Base-by-base conservation (phyloP, 345 rosid species). In the Microthlaspi erraticum region DNA sequence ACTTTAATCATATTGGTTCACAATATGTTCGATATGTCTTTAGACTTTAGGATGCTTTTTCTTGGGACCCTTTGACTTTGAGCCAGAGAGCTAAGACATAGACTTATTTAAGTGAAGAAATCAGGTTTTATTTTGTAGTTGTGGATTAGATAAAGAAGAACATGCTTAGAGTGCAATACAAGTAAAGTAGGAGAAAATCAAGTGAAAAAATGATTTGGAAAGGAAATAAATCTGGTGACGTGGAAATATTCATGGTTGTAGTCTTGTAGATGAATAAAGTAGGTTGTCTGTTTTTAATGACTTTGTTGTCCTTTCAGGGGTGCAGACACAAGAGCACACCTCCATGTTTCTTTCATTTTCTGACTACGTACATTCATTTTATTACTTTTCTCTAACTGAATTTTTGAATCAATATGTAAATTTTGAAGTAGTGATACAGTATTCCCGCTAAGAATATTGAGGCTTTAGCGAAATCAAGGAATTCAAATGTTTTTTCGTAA, bases 151-250 rank as follows among this genome's bases (percentile, higher is more conserved):
- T 42, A 51, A 70, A 76, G 58, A 45, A 62, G 65, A 69, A 72
- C 82, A 82, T 85, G 78, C 88, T 77, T 61, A 51, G 93, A 84
- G 90, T 87, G 83, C 70, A 66, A 65, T 53, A 32, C 73, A 87
- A 84, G 90, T 83, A 84, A 87, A 81, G 90, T 68, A 72, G 19
- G 17, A 44, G 44, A 56, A 64, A 52, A 51, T 57, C 54, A 53
- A 66, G 55, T 66, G n/a, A 42, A 31, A 38, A 36, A 33, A 39
- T 18, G 58, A 68, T 12, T 44, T 61, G 54, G 39, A 49, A 52
- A 43, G 16, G 48, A 52, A 6, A 57, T 16, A 38, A 6, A 26
- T 31, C 3, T 20, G 10, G 12, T 49, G 66, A 73, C 72, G 61
- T 73, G 77, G 77, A 73, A 55, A 61, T 68, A 61, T 68, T 68